Percentiles rank a stretch among this genome's conserved stretches.
Conservation (phyloP, 2,329 filamentous ascomycete genomes). For the Diaporthe amygdali region DNA sequence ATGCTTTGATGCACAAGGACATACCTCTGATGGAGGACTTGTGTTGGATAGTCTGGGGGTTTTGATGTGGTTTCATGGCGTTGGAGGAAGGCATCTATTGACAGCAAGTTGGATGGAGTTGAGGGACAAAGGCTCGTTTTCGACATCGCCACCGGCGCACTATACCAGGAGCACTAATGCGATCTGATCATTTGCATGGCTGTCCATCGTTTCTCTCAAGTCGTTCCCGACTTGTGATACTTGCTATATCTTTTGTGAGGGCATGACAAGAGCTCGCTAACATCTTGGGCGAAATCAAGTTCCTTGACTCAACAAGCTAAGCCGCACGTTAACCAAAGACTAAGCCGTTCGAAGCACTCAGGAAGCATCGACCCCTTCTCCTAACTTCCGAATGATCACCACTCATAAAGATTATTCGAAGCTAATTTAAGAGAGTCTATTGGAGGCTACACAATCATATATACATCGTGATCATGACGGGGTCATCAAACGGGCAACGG, state of each 20-base stretch:
- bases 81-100: conserved; percentile 24
- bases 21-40: background rate
- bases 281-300: too few relatives aligned
- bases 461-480: conserved; percentile 4
- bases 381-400: too few relatives aligned
- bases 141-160: background rate
- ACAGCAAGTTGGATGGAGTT: conserved; percentile 11
- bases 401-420: too few relatives aligned
- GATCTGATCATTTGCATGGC: background rate
- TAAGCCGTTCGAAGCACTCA: too few relatives aligned
- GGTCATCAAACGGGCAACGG: conserved; percentile 2
- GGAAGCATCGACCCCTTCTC: too few relatives aligned
- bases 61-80: background rate
- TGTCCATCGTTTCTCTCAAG: background rate
- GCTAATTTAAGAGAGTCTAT: too few relatives aligned
- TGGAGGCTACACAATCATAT: conserved; percentile 6
- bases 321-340: too few relatives aligned
- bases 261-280: too few relatives aligned
- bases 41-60: background rate
- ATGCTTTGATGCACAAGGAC: background rate
- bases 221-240: background rate
- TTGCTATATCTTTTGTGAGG: background rate
- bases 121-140: background rate
- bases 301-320: too few relatives aligned
- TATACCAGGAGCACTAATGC: background rate